These are phyloP conservation scores for Neurospora tetraspora DNA, from an alignment of 495 filamentous ascomycete genomes.

Conservation along the genomic window DNA sequence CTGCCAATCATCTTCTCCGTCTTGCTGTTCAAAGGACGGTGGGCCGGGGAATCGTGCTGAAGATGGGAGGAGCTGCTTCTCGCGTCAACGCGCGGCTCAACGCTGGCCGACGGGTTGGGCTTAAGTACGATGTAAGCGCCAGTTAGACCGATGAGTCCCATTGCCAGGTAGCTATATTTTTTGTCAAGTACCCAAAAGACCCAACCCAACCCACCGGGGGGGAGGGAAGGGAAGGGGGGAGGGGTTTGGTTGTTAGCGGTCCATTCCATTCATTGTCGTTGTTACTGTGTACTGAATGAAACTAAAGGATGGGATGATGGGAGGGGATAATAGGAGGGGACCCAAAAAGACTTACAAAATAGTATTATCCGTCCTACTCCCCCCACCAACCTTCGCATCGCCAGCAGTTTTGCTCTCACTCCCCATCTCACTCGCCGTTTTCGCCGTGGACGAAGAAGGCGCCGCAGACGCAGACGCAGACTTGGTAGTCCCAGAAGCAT, in stretches of 20 bases:
- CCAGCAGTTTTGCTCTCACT: neutral
- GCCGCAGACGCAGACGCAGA: neutral
- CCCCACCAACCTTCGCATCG: neutral
- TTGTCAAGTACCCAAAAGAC: too few species aligned
- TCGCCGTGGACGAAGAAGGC: too few species aligned
- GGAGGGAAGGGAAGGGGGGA: neutral
- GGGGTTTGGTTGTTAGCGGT: neutral
- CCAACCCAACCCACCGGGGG: neutral
- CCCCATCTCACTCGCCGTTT: neutral
- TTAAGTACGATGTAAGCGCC: neutral
- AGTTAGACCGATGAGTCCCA: neutral
- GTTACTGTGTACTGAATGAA: neutral
- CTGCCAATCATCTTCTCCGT: constrained; percentile 1
- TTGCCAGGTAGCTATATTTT: neutral
- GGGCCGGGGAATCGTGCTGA: neutral
- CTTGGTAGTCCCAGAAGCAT: neutral
- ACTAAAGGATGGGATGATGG: neutral
- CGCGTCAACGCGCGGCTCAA: neutral
- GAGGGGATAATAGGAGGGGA: neutral
- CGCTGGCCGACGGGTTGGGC: neutral
- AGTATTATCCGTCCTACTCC: neutral
- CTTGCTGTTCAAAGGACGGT: neutral
- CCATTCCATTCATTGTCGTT: too few species aligned
- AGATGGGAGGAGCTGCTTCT: neutral
- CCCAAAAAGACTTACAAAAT: neutral